Base-by-base conservation (phyloP, 306 rosid genomes). In the Quercus berberidifolia region DNA sequence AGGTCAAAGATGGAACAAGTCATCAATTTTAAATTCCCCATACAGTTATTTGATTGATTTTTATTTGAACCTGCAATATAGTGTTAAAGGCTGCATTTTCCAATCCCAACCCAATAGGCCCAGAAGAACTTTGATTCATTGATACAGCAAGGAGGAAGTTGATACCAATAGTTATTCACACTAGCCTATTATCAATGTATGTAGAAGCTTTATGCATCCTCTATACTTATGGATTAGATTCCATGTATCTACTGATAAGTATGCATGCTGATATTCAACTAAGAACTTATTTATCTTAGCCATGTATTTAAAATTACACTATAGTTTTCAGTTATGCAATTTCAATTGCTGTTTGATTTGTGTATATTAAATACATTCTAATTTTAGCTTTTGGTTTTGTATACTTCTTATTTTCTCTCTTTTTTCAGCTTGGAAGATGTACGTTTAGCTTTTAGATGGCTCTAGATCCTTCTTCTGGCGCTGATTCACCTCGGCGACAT, bases 401-500 rank as follows among this genome's bases (percentile, higher is more conserved):
- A 31, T 35, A 35, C 54, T 70, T 74, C 23, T 68, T 64, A 15
- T 60, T 38, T 64, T 78, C 52, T 80, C 60, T 71, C 52, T 78
- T 75, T 73, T 11, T 41, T 75, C 85, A 85, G 88, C 59, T 6
- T 2, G 83, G 76, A 80, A 79, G 68, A 64, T 28, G 30, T 59
- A 56, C 17, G 59, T 72, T 74, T 70, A 75, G 78, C 46, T 55
- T 55, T 69, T 31, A 69, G 75, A 96, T 96, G 99, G 92, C 89
- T 55, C 96, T 84, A 85, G 91, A 86, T 83, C 51, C 88, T 71
- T 62, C 49, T 83, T 84, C 87, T 72, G 88, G 78, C 43, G 91
- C 83, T 78, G 99, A 90, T 49, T 89, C 97, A 1, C 97, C 97
- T 55, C 87, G 85, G 69, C 87, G 85, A 59, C 91, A 93, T 51